Evolutionary conservation across 768 basidiomycete genomes (phyloP), one percentile per base, ranked within the genome.

Genomic region (Hebeloma cylindrosporum): DNA sequence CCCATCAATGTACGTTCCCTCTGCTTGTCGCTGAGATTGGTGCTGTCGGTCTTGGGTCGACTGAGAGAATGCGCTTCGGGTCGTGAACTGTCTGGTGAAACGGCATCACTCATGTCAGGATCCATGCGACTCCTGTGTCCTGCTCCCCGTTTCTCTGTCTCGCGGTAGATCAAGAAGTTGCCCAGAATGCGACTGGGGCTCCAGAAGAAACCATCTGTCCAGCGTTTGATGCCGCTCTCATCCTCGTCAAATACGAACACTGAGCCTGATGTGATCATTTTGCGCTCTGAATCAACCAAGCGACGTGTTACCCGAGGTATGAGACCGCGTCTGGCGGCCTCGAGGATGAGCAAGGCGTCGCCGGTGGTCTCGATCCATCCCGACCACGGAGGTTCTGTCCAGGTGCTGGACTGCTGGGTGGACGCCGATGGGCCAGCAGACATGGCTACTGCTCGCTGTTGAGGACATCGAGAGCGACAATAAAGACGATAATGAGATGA

Each of bases 191-290:
- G 75, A 53, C 85, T 88, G 0, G 94, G 94, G 54, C 86, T 89
- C 94, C 94, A 96, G 62, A 88, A 87, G 62, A 89, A 85, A n/a
- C 93, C 93, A 67, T 98, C 94, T 1, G 94, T 98, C 90, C 93
- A 96, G 32, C 94, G 79, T 71, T 94, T 95, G 71, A 98, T 98
- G 20, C 93, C 93, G 59, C 89, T 92, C 68, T 95, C 93, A 58
- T 92, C 87, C 71, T 96, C 94, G 65, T 98, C 92, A 60, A 96
- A 98, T 53, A 96, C 94, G 58, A 97, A 98, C 8, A 98, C 92
- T 5, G 88, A 88, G 45, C 94, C 94, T 5, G 85, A 88, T 13
- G 84, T 84, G 62, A 98, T 93, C 85, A 95, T 90, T 59, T 82
- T 85, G 45, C 92, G 80, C 65, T 98, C 94, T 23, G 88, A 78